Base-by-base conservation (phyloP, 306 rosid genomes). In the Senna tora region DNA sequence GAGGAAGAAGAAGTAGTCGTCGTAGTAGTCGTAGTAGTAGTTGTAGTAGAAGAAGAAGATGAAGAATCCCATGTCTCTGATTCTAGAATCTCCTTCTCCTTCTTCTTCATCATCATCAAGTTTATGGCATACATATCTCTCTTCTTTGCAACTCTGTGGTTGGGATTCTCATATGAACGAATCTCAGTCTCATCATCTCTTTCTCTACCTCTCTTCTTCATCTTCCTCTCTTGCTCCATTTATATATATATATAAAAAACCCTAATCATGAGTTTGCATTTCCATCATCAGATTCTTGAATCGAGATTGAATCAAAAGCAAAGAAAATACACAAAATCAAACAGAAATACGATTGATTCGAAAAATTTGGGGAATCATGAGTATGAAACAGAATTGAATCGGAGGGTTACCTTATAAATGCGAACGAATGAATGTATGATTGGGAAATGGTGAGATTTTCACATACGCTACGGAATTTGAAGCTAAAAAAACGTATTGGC, bases 191-290 rank as follows among this genome's bases (percentile, higher is more conserved):
- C 83, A 39, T 66, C 78, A 12, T 72, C 84, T 62, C 63, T 75
- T 73, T 85, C 88, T 80, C 96, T 75, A 65, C 15, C 81, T 79
- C 91, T 86, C 79, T 86, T 85, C 42, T 71, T 75, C 77, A 62
- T 65, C 69, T 71, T 75, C 77, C 62, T 65, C 69, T 67, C 68
- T 36, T 65, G 58, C 67, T 88, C 89, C 97, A 85, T 86, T 53
- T 67, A 2, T 68, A 49, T 0, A 41, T 60, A 43, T 42, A 57
- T n/a, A 60, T 33, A 46, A 46, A 19, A 15, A 22, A n/a, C n/a
- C n/a, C n/a, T n/a, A n/a, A n/a, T n/a, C 14, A 50, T 41, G 19
- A 64, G 49, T 45, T 65, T 65, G 60, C 67, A 72, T 33, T 58
- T 30, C 43, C 38, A 56, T 50, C 54, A 70, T 60, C 75, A 51